A percentile compares a stretch with the other conserved stretches of the same genome.
These are phyloP conservation scores for Clavispora fructus DNA, from an alignment of 805 yeast species.

Conservation along the genomic window DNA sequence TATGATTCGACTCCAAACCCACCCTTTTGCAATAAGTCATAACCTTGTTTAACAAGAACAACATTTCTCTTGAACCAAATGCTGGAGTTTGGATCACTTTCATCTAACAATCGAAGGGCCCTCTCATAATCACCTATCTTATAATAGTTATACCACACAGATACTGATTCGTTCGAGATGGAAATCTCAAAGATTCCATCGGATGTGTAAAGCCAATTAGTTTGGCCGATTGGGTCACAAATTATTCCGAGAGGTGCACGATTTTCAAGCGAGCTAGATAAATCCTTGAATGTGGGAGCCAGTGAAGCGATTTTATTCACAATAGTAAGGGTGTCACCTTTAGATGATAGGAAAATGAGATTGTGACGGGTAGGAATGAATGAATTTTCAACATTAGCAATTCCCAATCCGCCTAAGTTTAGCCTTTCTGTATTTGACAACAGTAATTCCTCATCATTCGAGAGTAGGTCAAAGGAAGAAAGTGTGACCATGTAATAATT, in stretches of 20 bases:
- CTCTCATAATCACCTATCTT: conserved; percentile 45
- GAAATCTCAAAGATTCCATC: conserved; percentile 65
- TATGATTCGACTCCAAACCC: conserved; percentile 7
- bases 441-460: conserved; percentile 29
- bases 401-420: conserved; percentile 2
- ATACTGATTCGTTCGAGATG: conserved; percentile 60
- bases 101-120: conserved; percentile 42
- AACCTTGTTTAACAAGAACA: conserved; percentile 53
- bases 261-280: not conserved
- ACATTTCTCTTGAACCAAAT: conserved; percentile 27
- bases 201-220: conserved; percentile 74
- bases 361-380: conserved; percentile 28
- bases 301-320: conserved; percentile 26
- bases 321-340: conserved; percentile 16
- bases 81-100: not conserved
- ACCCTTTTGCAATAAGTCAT: conserved; percentile 30
- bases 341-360: conserved; percentile 17
- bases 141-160: conserved; percentile 56
- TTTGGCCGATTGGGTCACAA: conserved; percentile 34
- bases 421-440: conserved; percentile 15
- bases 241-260: conserved; percentile 21
- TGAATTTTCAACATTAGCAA: conserved; percentile 5
- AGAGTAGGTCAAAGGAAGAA: conserved; percentile 13
- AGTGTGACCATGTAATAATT: conserved; percentile 13
- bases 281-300: conserved; percentile 3